Base-by-base conservation (phyloP, 257 asterid species). In the Gentiana macrophylla region DNA sequence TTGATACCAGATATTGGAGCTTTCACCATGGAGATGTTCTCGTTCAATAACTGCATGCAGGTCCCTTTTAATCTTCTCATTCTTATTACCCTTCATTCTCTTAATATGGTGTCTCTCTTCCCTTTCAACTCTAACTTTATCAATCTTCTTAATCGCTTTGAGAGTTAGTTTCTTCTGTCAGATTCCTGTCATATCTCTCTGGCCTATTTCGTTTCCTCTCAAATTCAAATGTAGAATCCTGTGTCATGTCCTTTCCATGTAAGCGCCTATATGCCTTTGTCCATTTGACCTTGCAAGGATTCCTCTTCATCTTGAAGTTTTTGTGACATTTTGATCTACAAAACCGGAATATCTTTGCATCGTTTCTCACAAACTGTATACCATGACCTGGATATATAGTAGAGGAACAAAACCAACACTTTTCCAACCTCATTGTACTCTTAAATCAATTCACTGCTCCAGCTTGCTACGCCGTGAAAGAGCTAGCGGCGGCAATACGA, bases 271-370 rank as follows among this genome's bases (percentile, higher is more conserved):
- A 86, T 50, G 94, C 96, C 76, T 90, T 90, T 3, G 95, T 90
- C 98, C 98, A 90, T 68, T 82, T 77, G 7, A 90, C 95, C 59
- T 90, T 84, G 6, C n/a, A n/a, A 12, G 96, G 96, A 52, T 90
- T 90, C 71, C 98, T 82, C 92, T 90, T 89, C 97, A 89, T 89
- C 80, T 86, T 86, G 72, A 84, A 86, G 80, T 89, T 86, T 57
- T 86, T 86, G 75, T 84, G 97, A 74, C 95, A 86, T 61, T 89
- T 89, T 10, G 95, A 84, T 44, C 94, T 84, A 65, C 95, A 83
- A 55, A 89, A 86, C 56, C 94, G 73, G 72, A 89, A 89, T 45
- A 83, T 95, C 91, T 89, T 89, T 3, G 97, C 95, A 57, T 89
- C 97, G 35, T 86, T 89, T 37, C 95, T 86, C 51, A 89, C 97